Evolutionary conservation across 2,329 filamentous ascomycete species (phyloP).

Genomic region (Xylariaceae sp.): DNA sequence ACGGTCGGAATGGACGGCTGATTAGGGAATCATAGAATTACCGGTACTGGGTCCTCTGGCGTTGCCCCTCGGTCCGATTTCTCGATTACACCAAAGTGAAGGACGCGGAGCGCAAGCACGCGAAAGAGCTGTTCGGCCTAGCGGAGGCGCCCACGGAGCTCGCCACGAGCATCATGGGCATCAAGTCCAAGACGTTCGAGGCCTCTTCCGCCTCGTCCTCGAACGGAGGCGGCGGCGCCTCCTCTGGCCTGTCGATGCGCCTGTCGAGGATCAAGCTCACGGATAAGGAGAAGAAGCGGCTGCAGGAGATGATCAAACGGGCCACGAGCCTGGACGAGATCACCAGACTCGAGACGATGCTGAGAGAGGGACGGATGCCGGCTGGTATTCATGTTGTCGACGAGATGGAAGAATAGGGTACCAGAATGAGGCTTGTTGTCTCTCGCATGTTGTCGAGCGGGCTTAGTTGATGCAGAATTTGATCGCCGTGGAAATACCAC

Average conservation of each 20-base stretch:
- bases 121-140: conserved; percentile 78
- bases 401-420: conserved; percentile 56
- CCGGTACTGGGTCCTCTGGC: conserved; percentile 85
- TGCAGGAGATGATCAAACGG: conserved; percentile 82
- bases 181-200: conserved; percentile 74
- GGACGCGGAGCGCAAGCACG: conserved; percentile 71
- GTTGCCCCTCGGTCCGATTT: conserved; percentile 78
- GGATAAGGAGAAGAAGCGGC: conserved; percentile 76
- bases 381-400: conserved; percentile 53
- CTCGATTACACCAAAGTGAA: conserved; percentile 91
- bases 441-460: no score
- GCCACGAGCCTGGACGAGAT: conserved; percentile 90
- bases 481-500: no score
- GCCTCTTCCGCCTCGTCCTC: conserved; percentile 36
- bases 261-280: conserved; percentile 78
- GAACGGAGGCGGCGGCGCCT: conserved; percentile 42
- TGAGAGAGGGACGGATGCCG: conserved; percentile 84
- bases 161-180: conserved; percentile 76
- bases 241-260: conserved; percentile 48
- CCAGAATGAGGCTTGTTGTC: background rate
- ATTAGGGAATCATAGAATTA: conserved; percentile 60
- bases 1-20: no score
- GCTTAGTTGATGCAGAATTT: no score
- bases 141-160: conserved; percentile 70
- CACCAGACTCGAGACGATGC: conserved; percentile 79